Evolutionary conservation across 2,329 filamentous ascomycete species (phyloP), one percentile per base, ranked within the genome.

Genomic region (Exophiala sideris): DNA sequence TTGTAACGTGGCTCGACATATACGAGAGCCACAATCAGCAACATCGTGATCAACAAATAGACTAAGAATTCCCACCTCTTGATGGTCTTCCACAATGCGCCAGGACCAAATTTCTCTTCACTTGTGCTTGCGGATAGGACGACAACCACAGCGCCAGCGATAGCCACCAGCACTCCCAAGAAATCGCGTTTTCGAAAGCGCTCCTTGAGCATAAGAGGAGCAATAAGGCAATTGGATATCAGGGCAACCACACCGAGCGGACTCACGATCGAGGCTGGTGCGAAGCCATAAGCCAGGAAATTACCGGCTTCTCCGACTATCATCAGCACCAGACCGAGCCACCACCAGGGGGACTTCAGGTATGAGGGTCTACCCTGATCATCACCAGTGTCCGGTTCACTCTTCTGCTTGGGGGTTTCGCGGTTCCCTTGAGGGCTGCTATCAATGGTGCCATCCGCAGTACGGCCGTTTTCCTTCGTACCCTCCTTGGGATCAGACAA

Each of bases 251-350:
- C 94, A 8, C 94, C 94, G 5, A 99, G 78, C 0, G 94, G 94
- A 33, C 91, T 96, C 39, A 99, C 94, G 65, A 99, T 96, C 11
- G 94, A 97, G 6, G 94, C 94, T 3, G 94, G 94, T 29, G 94
- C 94, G 69, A 99, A 99, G 20, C 94, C 94, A 67, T 99, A 99
- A 0, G 94, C 94, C 59, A 99, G 76, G 67, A 99, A 99, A 70
- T 99, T 99, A 48, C 94, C 94, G 67, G 88, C 87, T 74, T 99
- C 94, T 53, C 94, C 94, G 20, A 96, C 75, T 0, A 86, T 90
- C 83, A 99, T 99, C 56, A 99, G 79, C 12, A 95, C 81, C 62
- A 97, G 92, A 16, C 94, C 94, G 32, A 86, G 74, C 94, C 94
- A 99, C 94, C 94, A 99, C 68, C 94, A 96, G 1, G 91, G 90